These are phyloP conservation scores for Pseudocercospora musae DNA, from an alignment of 2,329 filamentous ascomycete species.

Conservation along the genomic window DNA sequence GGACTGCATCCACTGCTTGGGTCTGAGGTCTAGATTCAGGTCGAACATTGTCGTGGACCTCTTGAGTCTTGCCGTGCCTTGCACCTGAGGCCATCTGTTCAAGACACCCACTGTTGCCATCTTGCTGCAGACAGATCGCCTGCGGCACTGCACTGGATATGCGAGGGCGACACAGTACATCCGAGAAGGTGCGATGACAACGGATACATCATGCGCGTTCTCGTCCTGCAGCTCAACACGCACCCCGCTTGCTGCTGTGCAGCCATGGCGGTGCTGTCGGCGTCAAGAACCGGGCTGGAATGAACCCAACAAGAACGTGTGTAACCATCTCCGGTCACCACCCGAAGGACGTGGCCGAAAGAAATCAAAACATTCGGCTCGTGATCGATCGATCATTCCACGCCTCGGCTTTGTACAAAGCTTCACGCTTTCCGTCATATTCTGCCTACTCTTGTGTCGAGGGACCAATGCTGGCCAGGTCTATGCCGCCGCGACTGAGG, in stretches of 20 bases:
- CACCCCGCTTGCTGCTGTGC: conserved; percentile 24
- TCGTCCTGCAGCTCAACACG: conserved; percentile 29
- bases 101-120: conserved; percentile 5
- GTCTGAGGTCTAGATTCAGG: conserved; percentile 15
- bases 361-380: conserved; percentile 12
- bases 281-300: conserved; percentile 22
- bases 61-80: conserved; percentile 1
- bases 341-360: conserved; percentile 14
- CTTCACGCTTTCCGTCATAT: conserved; percentile 18
- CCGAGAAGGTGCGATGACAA: conserved; percentile 29
- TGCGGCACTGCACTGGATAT: conserved; percentile 19
- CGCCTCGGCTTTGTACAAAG: neutral
- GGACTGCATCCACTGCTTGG: conserved; percentile 11
- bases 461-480: conserved; percentile 19
- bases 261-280: conserved; percentile 12
- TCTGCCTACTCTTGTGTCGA: conserved; percentile 25
- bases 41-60: conserved; percentile 8
- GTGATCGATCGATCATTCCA: conserved; percentile 1
- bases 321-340: conserved; percentile 18
- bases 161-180: conserved; percentile 20
- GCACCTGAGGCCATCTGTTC: neutral
- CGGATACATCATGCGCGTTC: conserved; percentile 19
- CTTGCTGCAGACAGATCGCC: neutral
- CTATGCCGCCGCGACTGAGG: conserved; percentile 17
- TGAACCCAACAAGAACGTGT: conserved; percentile 23